Evolutionary conservation across 805 yeast genomes (phyloP).

Genomic region (Phaffomyces thermotolerans): DNA sequence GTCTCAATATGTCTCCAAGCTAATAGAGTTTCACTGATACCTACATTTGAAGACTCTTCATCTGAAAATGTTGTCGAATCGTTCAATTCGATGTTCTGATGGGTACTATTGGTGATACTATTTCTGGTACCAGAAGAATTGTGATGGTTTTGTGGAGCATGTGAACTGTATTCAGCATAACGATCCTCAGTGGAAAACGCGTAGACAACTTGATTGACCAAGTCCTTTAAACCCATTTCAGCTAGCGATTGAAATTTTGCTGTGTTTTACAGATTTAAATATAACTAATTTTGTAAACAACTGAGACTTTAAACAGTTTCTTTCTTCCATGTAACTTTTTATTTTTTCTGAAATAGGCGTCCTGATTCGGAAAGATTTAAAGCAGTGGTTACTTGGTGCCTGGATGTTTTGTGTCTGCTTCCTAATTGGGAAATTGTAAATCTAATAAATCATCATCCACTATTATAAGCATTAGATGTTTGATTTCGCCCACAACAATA

Average conservation of each 20-base stretch:
- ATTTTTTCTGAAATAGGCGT: not conserved
- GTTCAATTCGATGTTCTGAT: slow-evolving; percentile 14
- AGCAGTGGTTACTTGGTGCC: not conserved
- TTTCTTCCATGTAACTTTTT: no score
- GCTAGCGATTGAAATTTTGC: not conserved
- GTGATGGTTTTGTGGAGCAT: slow-evolving; percentile 27
- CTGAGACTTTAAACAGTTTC: no score
- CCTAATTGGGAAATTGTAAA: slow-evolving; percentile 1
- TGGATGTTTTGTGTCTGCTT: not conserved
- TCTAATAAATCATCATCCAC: not conserved
- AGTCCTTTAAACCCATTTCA: slow-evolving; percentile 33
- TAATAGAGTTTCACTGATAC: slow-evolving; percentile 64
- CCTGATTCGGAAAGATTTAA: not conserved
- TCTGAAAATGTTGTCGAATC: slow-evolving; percentile 30
- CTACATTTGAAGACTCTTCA: slow-evolving; percentile 35
- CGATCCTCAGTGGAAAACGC: slow-evolving; percentile 61
- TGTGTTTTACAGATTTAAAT: not conserved
- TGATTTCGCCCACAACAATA: no score
- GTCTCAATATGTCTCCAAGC: slow-evolving; percentile 88
- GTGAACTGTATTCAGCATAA: slow-evolving; percentile 57
- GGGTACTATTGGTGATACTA: not conserved
- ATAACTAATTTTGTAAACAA: no score
- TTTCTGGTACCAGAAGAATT: slow-evolving; percentile 1
- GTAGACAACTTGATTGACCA: slow-evolving; percentile 52
- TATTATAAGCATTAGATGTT: no score